Evolutionary conservation across 805 yeast species (phyloP).

Genomic region (Brettanomyces sp.): DNA sequence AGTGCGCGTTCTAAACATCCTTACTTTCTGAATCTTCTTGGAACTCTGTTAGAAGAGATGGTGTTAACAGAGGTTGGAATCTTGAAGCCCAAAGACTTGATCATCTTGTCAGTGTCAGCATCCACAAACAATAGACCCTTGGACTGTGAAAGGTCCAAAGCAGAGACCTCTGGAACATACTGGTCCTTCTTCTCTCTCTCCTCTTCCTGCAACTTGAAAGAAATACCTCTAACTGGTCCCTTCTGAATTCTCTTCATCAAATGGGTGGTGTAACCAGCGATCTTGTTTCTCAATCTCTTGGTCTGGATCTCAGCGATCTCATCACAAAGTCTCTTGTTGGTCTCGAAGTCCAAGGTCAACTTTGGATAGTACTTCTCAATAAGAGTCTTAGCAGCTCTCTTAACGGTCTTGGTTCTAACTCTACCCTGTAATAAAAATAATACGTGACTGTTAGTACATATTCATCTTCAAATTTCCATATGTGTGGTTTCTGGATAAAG

Average conservation of each 20-base stretch:
- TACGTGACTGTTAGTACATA: no score
- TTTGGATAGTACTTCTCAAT: constrained; percentile 99
- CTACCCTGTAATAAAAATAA: constrained; percentile 57
- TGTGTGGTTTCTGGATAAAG: no score
- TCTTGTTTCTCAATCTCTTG: constrained; percentile 99
- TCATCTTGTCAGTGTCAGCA: constrained; percentile 91
- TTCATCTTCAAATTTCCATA: no score
- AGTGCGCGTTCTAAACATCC: constrained; percentile 9
- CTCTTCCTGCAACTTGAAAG: constrained; percentile 99
- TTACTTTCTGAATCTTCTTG: constrained; percentile 87
- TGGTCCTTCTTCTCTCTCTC: constrained; percentile 99
- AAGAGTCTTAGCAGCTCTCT: constrained; percentile 99
- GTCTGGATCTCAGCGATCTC: constrained; percentile 99
- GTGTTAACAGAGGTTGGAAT: constrained; percentile 79
- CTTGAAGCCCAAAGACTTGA: constrained; percentile 86
- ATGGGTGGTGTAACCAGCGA: constrained; percentile 99
- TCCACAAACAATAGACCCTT: constrained; percentile 96
- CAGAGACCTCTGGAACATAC: constrained; percentile 99
- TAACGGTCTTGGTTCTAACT: constrained; percentile 99
- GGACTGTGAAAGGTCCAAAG: constrained; percentile 94
- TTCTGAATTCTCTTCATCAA: constrained; percentile 99
- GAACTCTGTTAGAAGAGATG: constrained; percentile 81
- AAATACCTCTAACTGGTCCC: constrained; percentile 99
- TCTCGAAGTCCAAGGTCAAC: constrained; percentile 98
- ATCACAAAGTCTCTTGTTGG: constrained; percentile 98